Conservation (phyloP, 2,329 filamentous ascomycete species). For the Fusarium abutilonis region DNA sequence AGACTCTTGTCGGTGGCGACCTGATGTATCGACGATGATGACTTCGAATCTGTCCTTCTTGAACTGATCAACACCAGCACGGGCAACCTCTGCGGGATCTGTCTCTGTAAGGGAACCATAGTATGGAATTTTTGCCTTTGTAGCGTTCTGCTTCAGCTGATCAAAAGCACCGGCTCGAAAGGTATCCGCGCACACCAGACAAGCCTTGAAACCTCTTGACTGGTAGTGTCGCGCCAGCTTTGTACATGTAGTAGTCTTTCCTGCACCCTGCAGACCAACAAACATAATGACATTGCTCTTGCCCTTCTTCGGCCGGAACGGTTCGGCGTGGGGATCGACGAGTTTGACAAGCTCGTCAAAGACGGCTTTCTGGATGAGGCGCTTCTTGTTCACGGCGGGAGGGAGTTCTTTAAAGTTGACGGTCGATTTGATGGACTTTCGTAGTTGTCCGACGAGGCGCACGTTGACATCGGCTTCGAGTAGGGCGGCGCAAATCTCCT, state of each 20-base stretch:
- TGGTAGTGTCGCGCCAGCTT: conserved; percentile 97
- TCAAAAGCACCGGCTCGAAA: conserved; percentile 99
- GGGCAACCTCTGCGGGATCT: conserved; percentile 90
- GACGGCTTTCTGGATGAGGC: conserved; percentile 95
- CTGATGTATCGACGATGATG: conserved; percentile 98
- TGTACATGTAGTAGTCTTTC: conserved; percentile 98
- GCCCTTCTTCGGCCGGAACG: conserved; percentile 97
- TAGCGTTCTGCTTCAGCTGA: conserved; percentile 98
- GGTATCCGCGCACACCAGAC: conserved; percentile 95
- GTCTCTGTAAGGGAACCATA: conserved; percentile 97
- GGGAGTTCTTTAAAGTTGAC: conserved; percentile 97
- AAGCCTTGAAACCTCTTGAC: conserved; percentile 89
- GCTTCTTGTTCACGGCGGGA: conserved; percentile 95
- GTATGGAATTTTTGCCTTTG: conserved; percentile 98
- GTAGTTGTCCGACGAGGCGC: conserved; percentile 86
- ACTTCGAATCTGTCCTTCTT: conserved; percentile 98
- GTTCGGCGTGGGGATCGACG: conserved; percentile 93
- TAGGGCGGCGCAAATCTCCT: conserved; percentile 95
- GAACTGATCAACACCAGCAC: conserved; percentile 98
- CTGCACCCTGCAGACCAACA: conserved; percentile 95
- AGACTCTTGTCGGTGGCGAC: conserved; percentile 92
- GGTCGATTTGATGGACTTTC: conserved; percentile 87
- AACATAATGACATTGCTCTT: conserved; percentile 99
- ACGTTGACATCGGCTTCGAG: conserved; percentile 98
- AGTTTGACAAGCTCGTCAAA: conserved; percentile 97